Evolutionary conservation across 2,329 filamentous ascomycete genomes (phyloP).

Genomic region (Didymella keratinophila): DNA sequence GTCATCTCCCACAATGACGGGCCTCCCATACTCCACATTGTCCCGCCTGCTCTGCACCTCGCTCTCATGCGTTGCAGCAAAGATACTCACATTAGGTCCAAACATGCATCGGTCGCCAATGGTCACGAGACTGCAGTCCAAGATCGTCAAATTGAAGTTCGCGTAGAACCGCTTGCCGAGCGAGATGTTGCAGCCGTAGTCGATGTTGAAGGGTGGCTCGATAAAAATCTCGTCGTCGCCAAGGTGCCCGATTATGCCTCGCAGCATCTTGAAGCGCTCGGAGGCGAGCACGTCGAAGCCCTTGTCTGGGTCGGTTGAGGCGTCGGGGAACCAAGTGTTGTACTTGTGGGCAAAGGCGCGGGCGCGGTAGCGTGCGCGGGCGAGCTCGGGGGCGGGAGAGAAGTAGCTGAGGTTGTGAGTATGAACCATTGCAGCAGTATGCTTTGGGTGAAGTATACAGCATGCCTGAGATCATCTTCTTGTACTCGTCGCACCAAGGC

Average conservation of each 20-base stretch:
- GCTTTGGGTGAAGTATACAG: no score
- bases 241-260: conserved; percentile 43
- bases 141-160: conserved; percentile 64
- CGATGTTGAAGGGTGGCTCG: conserved; percentile 68
- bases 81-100: conserved; percentile 62
- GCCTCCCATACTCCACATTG: conserved; percentile 59
- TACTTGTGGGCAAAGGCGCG: conserved; percentile 65
- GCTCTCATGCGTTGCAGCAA: conserved; percentile 61
- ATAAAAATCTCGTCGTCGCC: conserved; percentile 55
- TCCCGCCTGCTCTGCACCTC: conserved; percentile 58
- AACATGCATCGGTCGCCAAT: conserved; percentile 63
- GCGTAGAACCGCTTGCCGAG: conserved; percentile 70
- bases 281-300: conserved; percentile 39
- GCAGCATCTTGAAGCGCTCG: conserved; percentile 37
- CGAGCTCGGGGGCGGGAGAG: conserved; percentile 58
- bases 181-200: conserved; percentile 72
- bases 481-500: conserved; percentile 67
- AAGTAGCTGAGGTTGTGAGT: conserved; percentile 56
- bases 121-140: conserved; percentile 61
- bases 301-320: conserved; percentile 22
- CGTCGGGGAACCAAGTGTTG: conserved; percentile 58
- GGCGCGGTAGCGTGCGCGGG: conserved; percentile 61
- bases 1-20: conserved; percentile 57
- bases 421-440: no score
- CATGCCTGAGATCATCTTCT: conserved; percentile 71